Evolutionary conservation across 805 yeast genomes (phyloP).

Genomic region (Ogataea pilisensis): DNA sequence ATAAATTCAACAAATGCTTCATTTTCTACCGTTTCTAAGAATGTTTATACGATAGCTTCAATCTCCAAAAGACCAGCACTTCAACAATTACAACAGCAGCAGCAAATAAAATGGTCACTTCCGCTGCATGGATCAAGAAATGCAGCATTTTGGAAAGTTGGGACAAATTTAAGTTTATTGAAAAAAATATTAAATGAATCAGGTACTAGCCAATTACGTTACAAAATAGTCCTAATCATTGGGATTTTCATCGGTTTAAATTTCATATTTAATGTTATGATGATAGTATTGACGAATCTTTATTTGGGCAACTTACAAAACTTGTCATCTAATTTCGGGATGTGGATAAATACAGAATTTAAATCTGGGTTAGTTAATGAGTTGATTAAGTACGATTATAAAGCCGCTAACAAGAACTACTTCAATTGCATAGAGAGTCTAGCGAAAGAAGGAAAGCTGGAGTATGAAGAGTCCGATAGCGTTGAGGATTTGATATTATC

Average conservation of each 20-base stretch:
- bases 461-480: conserved; percentile 17
- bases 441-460: conserved; percentile 29
- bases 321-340: conserved; percentile 27
- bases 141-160: conserved; percentile 32
- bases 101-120: not conserved
- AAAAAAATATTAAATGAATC: conserved; percentile 24
- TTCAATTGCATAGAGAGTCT: conserved; percentile 28
- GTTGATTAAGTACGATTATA: conserved; percentile 29
- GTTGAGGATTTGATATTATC: conserved; percentile 19
- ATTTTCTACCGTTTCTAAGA: not conserved
- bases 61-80: too few species aligned
- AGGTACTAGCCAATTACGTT: conserved; percentile 42
- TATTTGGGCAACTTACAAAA: conserved; percentile 28
- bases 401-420: conserved; percentile 33
- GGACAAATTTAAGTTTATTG: conserved; percentile 25
- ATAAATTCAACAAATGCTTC: too few species aligned
- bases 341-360: conserved; percentile 26
- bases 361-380: conserved; percentile 39
- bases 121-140: conserved; percentile 9
- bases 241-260: conserved; percentile 39
- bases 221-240: conserved; percentile 39
- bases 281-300: conserved; percentile 28
- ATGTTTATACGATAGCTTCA: not conserved
- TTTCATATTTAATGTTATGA: conserved; percentile 32
- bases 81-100: too few species aligned